Percentiles rank a stretch among this genome's conserved stretches.
phyloP scores from a whole-genome alignment of 129 eudicot species.

The Mikania micrantha region DNA sequence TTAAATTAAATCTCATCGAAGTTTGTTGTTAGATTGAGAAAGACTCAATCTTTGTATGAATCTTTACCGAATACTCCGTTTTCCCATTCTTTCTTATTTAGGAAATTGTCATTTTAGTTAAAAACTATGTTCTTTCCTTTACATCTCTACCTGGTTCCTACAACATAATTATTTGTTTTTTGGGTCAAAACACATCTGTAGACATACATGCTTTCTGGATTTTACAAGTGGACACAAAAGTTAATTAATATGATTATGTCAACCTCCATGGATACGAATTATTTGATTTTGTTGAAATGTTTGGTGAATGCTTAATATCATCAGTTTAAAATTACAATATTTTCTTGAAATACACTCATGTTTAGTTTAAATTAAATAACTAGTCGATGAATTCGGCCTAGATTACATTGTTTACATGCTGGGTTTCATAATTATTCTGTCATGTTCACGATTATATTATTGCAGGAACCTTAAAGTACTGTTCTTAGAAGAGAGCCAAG shows the following conservation, averaged over 20 bases:
- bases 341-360: constrained; percentile 20
- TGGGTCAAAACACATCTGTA: too few relatives aligned
- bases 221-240: too few relatives aligned
- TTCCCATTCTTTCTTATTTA: not conserved
- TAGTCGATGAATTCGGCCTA: not conserved
- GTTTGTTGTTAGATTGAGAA: not conserved
- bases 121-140: not conserved
- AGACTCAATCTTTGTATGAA: constrained; percentile 9
- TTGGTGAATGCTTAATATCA: too few relatives aligned
- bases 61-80: too few relatives aligned
- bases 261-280: too few relatives aligned
- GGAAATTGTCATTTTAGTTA: not conserved
- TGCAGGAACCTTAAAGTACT: constrained; percentile 58
- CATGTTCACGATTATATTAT: constrained; percentile 5
- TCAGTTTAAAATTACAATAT: not conserved
- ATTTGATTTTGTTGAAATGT: too few relatives aligned
- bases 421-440: not conserved
- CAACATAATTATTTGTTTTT: too few relatives aligned
- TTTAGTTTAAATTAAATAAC: not conserved
- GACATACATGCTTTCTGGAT: too few relatives aligned
- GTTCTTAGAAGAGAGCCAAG: constrained; percentile 66
- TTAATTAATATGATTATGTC: too few relatives aligned
- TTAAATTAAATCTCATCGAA: not conserved
- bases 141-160: not conserved
- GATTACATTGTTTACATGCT: constrained; percentile 5